Base-by-base conservation (phyloP, 2,329 filamentous ascomycete genomes). In the Xylariaceae sp. region DNA sequence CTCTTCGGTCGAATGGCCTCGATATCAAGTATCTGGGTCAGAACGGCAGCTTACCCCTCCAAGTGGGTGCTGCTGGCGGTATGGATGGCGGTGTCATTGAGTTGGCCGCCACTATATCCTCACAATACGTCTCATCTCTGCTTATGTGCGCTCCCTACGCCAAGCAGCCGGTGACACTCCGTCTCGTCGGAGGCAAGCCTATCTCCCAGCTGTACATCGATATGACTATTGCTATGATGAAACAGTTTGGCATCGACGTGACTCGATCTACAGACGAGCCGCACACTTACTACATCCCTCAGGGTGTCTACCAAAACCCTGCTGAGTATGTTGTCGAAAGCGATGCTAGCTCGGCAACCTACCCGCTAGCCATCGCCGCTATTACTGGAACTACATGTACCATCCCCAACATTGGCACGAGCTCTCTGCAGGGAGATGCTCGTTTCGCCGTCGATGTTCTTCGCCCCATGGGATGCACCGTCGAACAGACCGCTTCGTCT, bases 151-250 rank as follows among this genome's bases (percentile, higher is more conserved):
- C 94, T 0, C 94, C 94, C 0, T 99, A 97, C 71, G 94, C 94
- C 51, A 97, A 96, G 76, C 87, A 92, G 63, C 90, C 93, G 0
- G 92, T 99, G 44, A 97, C 91, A 0, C 78, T 99, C 65, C 88
- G 87, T 47, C 82, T 99, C 45, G 88, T 97, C 10, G 94, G 94
- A n/a, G 94, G 92, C 57, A 97, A 96, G 74, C 93, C 94, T 49
- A 96, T 99, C 65, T 97, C 93, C 1, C 92, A 97, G 72, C 86
- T 88, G 1, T 99, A 99, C 73, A 97, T 99, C 69, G 92, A 99
- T 72, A 97, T 99, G 93, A 99, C 94, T 1, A 92, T 95, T 56
- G 84, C 92, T 13, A 99, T 99, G 93, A 99, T 99, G 94, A 82
- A 83, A 57, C 83, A 89, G 2, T 99, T 99, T 70, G 94, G 94